These are phyloP conservation scores for Rhododendron vialii DNA, from an alignment of 148 eudicot genomes.

Conservation along the genomic window DNA sequence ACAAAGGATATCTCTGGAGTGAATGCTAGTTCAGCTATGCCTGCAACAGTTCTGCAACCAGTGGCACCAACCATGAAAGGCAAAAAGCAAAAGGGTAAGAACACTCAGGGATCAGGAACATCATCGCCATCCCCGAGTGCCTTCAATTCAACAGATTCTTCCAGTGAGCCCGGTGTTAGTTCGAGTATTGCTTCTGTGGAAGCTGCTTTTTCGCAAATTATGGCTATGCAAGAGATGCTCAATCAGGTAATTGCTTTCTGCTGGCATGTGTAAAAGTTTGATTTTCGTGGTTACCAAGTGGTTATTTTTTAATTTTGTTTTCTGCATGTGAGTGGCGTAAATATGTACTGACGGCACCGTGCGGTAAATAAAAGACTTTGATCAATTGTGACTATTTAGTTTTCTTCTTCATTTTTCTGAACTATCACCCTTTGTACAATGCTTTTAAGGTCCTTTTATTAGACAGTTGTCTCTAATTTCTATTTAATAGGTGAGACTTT, in stretches of 20 bases:
- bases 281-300: neutral
- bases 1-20: conserved; percentile 39
- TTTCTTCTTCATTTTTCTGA: neutral
- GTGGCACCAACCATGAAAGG: conserved; percentile 43
- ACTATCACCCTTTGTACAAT: neutral
- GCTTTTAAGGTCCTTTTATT: neutral
- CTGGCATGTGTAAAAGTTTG: neutral
- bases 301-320: neutral
- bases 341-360: neutral
- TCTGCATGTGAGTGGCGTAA: neutral
- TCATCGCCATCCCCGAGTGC: conserved; percentile 53
- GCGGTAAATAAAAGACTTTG: neutral
- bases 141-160: conserved; percentile 50
- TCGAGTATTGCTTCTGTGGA: conserved; percentile 39
- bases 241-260: conserved; percentile 54
- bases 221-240: conserved; percentile 54
- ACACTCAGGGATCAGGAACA: conserved; percentile 49
- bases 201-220: conserved; percentile 38
- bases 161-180: conserved; percentile 46
- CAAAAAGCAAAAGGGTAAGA: conserved; percentile 69
- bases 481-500: neutral
- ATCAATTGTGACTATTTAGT: neutral
- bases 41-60: conserved; percentile 37
- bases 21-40: conserved; percentile 27
- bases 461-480: neutral